A percentile compares a stretch with the other conserved stretches of the same genome.
Conservation (phyloP, 2,329 filamentous ascomycete species). For the Aspergillus pseudoterreus region DNA sequence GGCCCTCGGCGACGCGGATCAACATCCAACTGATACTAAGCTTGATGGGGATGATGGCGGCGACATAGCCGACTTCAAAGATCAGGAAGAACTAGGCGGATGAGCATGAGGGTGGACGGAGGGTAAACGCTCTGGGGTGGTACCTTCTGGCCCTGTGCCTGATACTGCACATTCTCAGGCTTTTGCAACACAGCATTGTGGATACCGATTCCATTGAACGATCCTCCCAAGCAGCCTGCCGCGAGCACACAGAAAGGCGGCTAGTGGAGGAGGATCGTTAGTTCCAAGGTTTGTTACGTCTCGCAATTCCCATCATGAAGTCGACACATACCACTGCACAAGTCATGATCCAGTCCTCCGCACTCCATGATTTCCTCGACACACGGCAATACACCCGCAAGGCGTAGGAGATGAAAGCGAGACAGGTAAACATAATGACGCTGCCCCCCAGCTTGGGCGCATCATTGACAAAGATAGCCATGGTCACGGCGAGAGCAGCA, state of each 20-base stretch:
- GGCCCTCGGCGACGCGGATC: conserved; percentile 21
- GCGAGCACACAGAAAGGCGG: conserved; percentile 17
- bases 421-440: conserved; percentile 17
- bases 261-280: conserved; percentile 4
- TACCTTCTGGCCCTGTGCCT: conserved; percentile 17
- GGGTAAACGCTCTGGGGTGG: background rate
- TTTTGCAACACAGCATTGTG: conserved; percentile 10
- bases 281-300: background rate
- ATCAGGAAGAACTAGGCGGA: conserved; percentile 20
- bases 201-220: conserved; percentile 22
- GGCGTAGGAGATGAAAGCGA: conserved; percentile 15
- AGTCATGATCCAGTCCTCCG: conserved; percentile 24
- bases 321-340: conserved; percentile 14
- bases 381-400: conserved; percentile 19
- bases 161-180: conserved; percentile 16
- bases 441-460: conserved; percentile 18
- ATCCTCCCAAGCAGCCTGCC: conserved; percentile 18
- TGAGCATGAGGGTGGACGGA: background rate
- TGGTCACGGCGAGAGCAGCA: conserved; percentile 1
- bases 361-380: conserved; percentile 16
- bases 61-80: conserved; percentile 25
- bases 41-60: conserved; percentile 24
- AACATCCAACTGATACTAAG: conserved; percentile 26
- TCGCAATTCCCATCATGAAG: too few species aligned
- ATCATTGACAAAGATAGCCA: conserved; percentile 18